Base-by-base conservation (phyloP, 352 stramenopile species). In the Globisporangium cylindrosporum region DNA sequence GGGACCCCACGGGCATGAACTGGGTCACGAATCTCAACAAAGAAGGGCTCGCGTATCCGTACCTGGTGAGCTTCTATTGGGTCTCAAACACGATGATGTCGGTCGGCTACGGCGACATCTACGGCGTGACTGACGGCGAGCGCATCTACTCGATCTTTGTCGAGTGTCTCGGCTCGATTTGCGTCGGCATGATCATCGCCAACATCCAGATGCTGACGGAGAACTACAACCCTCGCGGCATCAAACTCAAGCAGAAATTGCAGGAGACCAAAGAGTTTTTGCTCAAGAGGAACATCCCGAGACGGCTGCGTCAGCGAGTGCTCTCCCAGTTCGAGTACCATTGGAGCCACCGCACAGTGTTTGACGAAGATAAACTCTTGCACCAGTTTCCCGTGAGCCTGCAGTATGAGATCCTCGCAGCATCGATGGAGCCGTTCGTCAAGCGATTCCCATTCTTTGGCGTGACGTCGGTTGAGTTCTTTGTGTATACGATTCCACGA, bases 81-180 rank as follows among this genome's bases (percentile, higher is more conserved):
- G 94, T 94, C 34, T 89, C 93, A 0, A 95, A 95, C 57, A 98
- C 91, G 8, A 97, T 98, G 80, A 98, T 98, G 90, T 95, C 90
- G 0, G 89, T 98, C 36, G 91, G 92, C 0, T 98, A 97, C 62
- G 93, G 93, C 20, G 93, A 98, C 41, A 94, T 98, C 54, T 90
- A 84, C 41, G 85, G 83, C 2, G 76, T 95, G 57, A 97, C 86
- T 0, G 84, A 94, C 41, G 69, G 65, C 24, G 90, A 97, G 63
- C 76, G 90, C 1, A 32, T 94, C 2, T 97, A 95, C 71, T 90
- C 89, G 4, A 95, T 97, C 41, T 83, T 94, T 49, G 84, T 95
- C 56, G 77, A 94, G 46, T 88, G 87, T 29, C 72, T 96, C 5
- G 90, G 90, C 3, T 94, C 88, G 22, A 92, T 94, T 24, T 94